These are phyloP conservation scores for Chrysoporthe austroafricana DNA, from an alignment of 2,329 filamentous ascomycete species.

Conservation along the genomic window DNA sequence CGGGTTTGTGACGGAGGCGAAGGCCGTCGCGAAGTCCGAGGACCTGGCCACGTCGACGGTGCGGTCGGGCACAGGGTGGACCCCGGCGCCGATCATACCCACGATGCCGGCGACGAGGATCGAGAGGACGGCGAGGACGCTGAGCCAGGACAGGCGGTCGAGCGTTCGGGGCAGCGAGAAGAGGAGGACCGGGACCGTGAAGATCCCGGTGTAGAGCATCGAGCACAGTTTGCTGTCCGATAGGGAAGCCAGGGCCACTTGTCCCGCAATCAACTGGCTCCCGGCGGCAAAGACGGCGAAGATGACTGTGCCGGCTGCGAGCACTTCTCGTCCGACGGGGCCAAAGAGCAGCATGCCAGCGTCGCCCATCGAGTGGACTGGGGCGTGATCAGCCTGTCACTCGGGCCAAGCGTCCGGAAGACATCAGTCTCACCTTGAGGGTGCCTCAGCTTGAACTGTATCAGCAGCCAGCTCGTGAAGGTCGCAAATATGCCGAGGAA, in stretches of 20 bases:
- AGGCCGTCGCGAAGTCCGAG: slow-evolving; percentile 48
- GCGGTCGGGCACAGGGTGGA: slow-evolving; percentile 43
- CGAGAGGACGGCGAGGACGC: slow-evolving; percentile 47
- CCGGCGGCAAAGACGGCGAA: slow-evolving; percentile 57
- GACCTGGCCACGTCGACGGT: slow-evolving; percentile 43
- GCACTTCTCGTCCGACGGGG: slow-evolving; percentile 52
- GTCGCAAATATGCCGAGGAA: slow-evolving; percentile 55
- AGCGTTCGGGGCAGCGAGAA: slow-evolving; percentile 54
- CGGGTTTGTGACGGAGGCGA: slow-evolving; percentile 54
- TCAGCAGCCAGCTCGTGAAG: slow-evolving; percentile 53
- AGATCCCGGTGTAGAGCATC: slow-evolving; percentile 55
- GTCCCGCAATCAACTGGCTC: slow-evolving; percentile 54
- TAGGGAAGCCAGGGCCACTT: slow-evolving; percentile 51
- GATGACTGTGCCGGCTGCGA: slow-evolving; percentile 53
- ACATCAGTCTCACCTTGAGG: slow-evolving; percentile 46
- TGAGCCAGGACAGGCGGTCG: slow-evolving; percentile 52
- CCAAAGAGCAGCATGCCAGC: slow-evolving; percentile 59
- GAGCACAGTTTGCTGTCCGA: slow-evolving; percentile 52
- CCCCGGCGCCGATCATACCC: slow-evolving; percentile 53
- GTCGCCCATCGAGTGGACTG: slow-evolving; percentile 62
- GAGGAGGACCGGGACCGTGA: slow-evolving; percentile 50
- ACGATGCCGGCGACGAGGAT: slow-evolving; percentile 55
- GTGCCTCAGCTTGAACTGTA: slow-evolving; percentile 57
- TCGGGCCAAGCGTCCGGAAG: too few species aligned
- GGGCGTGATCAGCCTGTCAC: too few species aligned